Evolutionary conservation across 108 stramenopile species (phyloP), one percentile per base, ranked within the genome.

Genomic region (Fragilariopsis cylindrus): DNA sequence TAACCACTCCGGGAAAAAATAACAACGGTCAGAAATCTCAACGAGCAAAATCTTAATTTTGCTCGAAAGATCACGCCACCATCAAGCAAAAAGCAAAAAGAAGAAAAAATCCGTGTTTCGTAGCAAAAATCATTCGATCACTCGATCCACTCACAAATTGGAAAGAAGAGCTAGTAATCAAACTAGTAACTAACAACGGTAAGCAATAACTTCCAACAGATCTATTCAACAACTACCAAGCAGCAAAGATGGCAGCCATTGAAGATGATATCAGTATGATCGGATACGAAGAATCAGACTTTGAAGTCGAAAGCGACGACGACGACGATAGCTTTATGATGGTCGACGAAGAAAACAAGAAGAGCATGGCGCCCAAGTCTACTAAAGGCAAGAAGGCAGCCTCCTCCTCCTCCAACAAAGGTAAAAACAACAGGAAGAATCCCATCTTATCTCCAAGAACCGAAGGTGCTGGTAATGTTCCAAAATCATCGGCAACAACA

Each of bases 341-440:
- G 65, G 65, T 56, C 64, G 76, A 47, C 43, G 83, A 79, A 57
- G 87, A 90, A 45, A 63, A 63, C 43, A 63, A 19, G 13, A 19
- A 7, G 71, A 86, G 85, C 48, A 49, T 56, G 55, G 55, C 87
- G 41, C 78, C 82, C 48, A 83, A 82, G 49, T 48, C 40, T 3
- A 69, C 52, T n/a, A 72, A 62, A 19, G 57, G 64, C 30, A 66
- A 79, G 71, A 81, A 70, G 66, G 69, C 60, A 46, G 71, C 76
- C 55, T 15, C 41, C 16, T 60, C 30, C 40, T 5, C 49, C 39
- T 50, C 66, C 48, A 69, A 12, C 15, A n/a, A 15, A 53, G 52
- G 52, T 15, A 70, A 52, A 71, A 65, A 47, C 30, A 30, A 30
- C 73, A 69, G 46, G 56, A 71, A 45, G 67, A 44, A 57, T 40